A percentile compares a stretch with the other conserved stretches of the same genome.
phyloP scores from a whole-genome alignment of 1,284 basidiomycete genomes.

The Rhodofomes roseus region DNA sequence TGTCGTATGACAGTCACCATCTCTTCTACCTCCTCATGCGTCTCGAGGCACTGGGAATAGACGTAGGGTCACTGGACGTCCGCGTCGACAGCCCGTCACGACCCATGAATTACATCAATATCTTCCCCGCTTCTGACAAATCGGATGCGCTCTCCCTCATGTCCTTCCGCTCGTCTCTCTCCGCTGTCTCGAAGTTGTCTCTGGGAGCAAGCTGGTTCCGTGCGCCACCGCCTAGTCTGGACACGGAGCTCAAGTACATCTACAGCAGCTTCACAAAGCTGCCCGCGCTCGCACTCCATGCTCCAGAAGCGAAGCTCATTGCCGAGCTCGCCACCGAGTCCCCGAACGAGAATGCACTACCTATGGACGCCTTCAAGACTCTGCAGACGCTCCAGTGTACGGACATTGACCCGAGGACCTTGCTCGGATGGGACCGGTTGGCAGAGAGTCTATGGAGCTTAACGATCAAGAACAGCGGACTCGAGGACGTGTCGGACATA shows the following conservation, averaged over 20 bases:
- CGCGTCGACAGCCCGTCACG: constrained; percentile 65
- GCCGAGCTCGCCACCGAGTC: constrained; percentile 70
- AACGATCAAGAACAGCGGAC: constrained; percentile 71
- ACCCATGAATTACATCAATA: constrained; percentile 70
- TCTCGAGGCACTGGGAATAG: constrained; percentile 73
- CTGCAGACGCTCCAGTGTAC: constrained; percentile 69
- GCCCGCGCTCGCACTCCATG: constrained; percentile 66
- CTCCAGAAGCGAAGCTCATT: constrained; percentile 61
- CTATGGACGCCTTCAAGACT: constrained; percentile 83
- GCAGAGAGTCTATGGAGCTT: constrained; percentile 70
- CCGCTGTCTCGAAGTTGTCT: constrained; percentile 72
- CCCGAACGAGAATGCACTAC: constrained; percentile 72
- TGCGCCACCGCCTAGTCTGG: constrained; percentile 53
- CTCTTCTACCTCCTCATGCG: constrained; percentile 88
- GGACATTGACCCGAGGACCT: constrained; percentile 78
- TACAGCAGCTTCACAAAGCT: constrained; percentile 88
- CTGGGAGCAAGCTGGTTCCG: constrained; percentile 69
- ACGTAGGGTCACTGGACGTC: constrained; percentile 81
- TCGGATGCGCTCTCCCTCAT: constrained; percentile 75
- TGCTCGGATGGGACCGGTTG: constrained; percentile 85
- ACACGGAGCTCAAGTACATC: constrained; percentile 78
- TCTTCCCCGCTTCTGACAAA: constrained; percentile 53
- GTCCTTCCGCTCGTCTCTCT: constrained; percentile 78
- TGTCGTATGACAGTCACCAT: constrained; percentile 76
- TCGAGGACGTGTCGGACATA: constrained; percentile 82